Conservation (phyloP, 106 monocot species). For the Acanthochlamys bracteata region DNA sequence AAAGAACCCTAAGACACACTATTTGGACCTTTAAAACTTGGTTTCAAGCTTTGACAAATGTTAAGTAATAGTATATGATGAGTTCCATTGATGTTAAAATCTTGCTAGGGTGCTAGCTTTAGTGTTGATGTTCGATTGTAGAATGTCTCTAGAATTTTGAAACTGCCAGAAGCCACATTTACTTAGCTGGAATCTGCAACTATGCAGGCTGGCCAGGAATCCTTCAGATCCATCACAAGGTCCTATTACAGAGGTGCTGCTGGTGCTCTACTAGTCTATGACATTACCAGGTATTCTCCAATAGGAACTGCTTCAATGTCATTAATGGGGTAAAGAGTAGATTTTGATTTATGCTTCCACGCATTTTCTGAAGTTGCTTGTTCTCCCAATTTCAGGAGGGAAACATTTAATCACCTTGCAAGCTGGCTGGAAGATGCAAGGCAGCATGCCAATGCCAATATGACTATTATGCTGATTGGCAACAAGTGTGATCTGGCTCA, state of each 20-base stretch:
- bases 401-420: constrained; percentile 75
- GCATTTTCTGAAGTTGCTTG: background rate
- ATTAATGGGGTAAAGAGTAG: too few relatives aligned
- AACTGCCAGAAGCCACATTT: too few relatives aligned
- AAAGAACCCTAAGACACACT: too few relatives aligned
- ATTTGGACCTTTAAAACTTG: too few relatives aligned
- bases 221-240: constrained; percentile 80
- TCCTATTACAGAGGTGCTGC: constrained; percentile 87
- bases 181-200: background rate
- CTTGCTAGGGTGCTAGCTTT: too few relatives aligned
- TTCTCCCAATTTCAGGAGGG: constrained; percentile 65
- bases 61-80: too few relatives aligned
- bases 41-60: too few relatives aligned
- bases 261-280: constrained; percentile 72
- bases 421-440: constrained; percentile 82
- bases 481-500: constrained; percentile 69
- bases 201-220: constrained; percentile 73
- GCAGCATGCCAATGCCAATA: constrained; percentile 69
- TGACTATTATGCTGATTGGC: constrained; percentile 71
- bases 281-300: constrained; percentile 86
- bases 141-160: too few relatives aligned
- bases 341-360: background rate
- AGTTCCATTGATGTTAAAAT: too few relatives aligned
- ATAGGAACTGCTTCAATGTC: background rate
- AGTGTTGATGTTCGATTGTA: too few relatives aligned